Conservation (phyloP, 176 grass and related monocot genomes). For the Zoysia japonica region DNA sequence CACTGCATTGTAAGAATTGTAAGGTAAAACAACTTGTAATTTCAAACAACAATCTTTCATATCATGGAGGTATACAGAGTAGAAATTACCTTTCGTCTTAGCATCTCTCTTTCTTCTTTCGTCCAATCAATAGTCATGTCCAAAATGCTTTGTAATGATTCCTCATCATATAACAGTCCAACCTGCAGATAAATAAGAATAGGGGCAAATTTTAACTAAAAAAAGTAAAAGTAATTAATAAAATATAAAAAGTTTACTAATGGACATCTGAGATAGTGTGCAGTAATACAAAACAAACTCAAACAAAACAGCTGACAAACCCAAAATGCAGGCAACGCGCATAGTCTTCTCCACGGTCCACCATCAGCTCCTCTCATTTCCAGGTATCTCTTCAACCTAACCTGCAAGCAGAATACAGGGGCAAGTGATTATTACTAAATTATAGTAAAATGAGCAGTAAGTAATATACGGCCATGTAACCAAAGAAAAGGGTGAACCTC, state of each 20-base stretch:
- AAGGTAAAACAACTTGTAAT: slow-evolving; percentile 18
- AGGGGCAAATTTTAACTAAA: not conserved
- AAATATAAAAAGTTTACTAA: not conserved
- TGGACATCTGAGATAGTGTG: slow-evolving; percentile 3
- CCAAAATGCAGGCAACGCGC: slow-evolving; percentile 95
- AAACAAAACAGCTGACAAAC: slow-evolving; percentile 41
- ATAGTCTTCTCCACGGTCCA: slow-evolving; percentile 91
- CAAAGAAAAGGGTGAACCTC: slow-evolving; percentile 59
- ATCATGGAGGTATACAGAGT: not conserved
- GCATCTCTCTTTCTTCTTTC: slow-evolving; percentile 83
- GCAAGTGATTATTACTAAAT: slow-evolving; percentile 1
- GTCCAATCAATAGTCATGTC: slow-evolving; percentile 98
- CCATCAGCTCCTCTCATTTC: slow-evolving; percentile 99
- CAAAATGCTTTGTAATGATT: slow-evolving; percentile 72
- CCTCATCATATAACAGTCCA: slow-evolving; percentile 83
- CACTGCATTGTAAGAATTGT: not conserved
- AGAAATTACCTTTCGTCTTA: slow-evolving; percentile 65
- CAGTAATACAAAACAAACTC: not conserved
- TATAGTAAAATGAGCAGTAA: not conserved
- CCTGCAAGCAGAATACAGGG: slow-evolving; percentile 52
- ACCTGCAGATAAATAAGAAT: slow-evolving; percentile 52
- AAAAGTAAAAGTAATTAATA: not conserved
- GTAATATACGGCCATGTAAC: not conserved
- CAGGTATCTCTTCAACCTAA: slow-evolving; percentile 92
- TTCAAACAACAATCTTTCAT: not conserved